A percentile compares a stretch with the other conserved stretches of the same genome.
phyloP scores from a whole-genome alignment of 441 rosid genomes.

The Arabidopsis hybrid region DNA sequence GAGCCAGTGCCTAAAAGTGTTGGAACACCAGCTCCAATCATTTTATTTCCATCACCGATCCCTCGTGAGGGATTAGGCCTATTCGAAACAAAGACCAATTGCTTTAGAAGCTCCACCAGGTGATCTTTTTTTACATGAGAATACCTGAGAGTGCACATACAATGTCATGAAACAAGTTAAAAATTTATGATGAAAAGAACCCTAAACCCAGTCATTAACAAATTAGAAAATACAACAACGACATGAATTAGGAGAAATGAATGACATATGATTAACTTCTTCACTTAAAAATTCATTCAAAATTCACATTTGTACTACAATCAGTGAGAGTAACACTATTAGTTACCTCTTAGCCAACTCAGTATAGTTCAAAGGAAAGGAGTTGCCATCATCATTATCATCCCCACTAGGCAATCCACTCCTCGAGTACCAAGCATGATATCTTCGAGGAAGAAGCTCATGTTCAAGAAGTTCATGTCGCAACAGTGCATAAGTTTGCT shows the following conservation, averaged over 20 bases:
- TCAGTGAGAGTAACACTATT: conserved; percentile 26
- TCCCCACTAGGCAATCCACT: conserved; percentile 64
- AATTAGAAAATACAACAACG: neutral
- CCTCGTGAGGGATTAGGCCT: conserved; percentile 60
- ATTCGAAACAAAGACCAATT: conserved; percentile 61
- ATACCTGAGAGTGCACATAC: conserved; percentile 63
- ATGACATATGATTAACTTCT: conserved; percentile 8
- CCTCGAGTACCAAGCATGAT: conserved; percentile 97
- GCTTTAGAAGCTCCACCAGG: conserved; percentile 95
- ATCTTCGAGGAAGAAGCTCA: conserved; percentile 96
- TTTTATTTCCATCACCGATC: conserved; percentile 57
- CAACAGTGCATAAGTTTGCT: conserved; percentile 70
- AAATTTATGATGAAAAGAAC: conserved; percentile 24
- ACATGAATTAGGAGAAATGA: conserved; percentile 17
- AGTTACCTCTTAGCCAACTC: conserved; percentile 79
- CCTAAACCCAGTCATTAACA: conserved; percentile 3
- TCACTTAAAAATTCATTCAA: conserved; percentile 18
- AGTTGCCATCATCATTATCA: conserved; percentile 81
- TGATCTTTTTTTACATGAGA: conserved; percentile 89
- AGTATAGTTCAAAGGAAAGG: conserved; percentile 79
- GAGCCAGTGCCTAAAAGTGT: conserved; percentile 88
- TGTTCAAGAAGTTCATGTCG: conserved; percentile 93
- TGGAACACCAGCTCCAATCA: conserved; percentile 88
- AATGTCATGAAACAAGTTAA: conserved; percentile 33
- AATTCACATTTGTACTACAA: conserved; percentile 14